Percentiles rank a stretch among this genome's conserved stretches.
Conservation (phyloP, 1,284 basidiomycete genomes). For the Leccinum ponderosum region DNA sequence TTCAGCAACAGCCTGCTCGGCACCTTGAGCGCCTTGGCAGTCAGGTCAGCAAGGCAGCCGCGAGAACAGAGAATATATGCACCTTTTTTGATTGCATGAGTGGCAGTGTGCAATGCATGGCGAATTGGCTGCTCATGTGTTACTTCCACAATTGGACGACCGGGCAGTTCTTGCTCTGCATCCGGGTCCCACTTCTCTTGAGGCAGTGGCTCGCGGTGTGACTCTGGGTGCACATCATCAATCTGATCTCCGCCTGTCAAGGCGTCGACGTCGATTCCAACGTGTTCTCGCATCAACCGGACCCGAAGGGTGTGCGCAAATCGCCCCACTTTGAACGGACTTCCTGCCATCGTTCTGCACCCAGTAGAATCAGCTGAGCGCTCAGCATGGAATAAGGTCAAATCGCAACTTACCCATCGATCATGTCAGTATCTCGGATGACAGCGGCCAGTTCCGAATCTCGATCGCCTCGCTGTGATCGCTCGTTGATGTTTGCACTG, state of each 20-base stretch:
- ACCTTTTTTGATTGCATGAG: conserved; percentile 54
- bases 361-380: conserved; percentile 2
- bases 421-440: conserved; percentile 96
- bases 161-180: conserved; percentile 62
- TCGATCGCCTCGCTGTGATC: conserved; percentile 92
- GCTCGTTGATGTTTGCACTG: conserved; percentile 99
- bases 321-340: conserved; percentile 93
- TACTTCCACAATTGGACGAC: conserved; percentile 42
- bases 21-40: conserved; percentile 43
- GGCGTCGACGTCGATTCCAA: conserved; percentile 93
- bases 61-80: conserved; percentile 9
- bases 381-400: not conserved
- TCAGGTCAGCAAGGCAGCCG: conserved; percentile 1
- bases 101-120: conserved; percentile 39
- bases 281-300: conserved; percentile 94
- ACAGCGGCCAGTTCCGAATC: conserved; percentile 95
- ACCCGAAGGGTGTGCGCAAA: conserved; percentile 95
- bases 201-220: conserved; percentile 48
- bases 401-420: conserved; percentile 64
- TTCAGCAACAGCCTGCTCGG: conserved; percentile 41
- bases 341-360: conserved; percentile 87
- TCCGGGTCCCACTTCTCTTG: conserved; percentile 81
- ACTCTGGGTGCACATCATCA: conserved; percentile 49
- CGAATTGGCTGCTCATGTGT: conserved; percentile 38
- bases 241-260: conserved; percentile 70